Evolutionary conservation across 1,284 basidiomycete genomes (phyloP), one percentile per base, ranked within the genome.

Genomic region (Ustilago bromivora): DNA sequence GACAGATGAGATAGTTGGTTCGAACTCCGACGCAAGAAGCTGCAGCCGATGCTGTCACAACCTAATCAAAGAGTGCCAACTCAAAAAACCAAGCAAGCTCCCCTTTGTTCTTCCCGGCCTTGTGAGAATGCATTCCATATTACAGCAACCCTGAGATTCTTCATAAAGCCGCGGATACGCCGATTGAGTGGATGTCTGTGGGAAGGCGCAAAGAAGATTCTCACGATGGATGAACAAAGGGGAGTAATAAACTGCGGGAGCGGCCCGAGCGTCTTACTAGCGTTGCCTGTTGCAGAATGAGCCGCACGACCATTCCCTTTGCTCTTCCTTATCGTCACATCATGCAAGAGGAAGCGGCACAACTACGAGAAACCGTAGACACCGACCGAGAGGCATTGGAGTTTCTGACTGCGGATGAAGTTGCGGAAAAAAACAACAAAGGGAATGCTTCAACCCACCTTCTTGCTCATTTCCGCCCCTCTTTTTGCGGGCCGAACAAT

Each of bases 41-140:
- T 72, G 61, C 66, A 73, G 58, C 65, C 71, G 62, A 73, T 61
- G 38, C 71, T 73, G 71, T 73, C 71, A 73, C 61, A 73, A 17
- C 57, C 70, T 72, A 72, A 72, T 73, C 71, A 54, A 73, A 67
- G 19, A 64, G 54, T 58, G 71, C 71, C 15, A 34, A 41, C 11
- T 23, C 35, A 12, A 57, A 43, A 15, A 38, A 9, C 34, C 23
- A 35, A 31, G 53, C 23, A 35, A 31, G 53, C 7, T 34, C 17
- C 70, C 58, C 65, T 73, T 73, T 68, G 65, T 67, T 64, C 59
- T 34, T n/a, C 13, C 28, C 46, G 8, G 36, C 31, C 31, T 31
- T 54, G 15, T 11, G 40, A 19, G 23, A 46, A 43, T 13, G 40
- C 23, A 34, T n/a, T 43, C 60, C 65, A 40, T 43, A 32, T 53